Evolutionary conservation across 2,329 filamentous ascomycete genomes (phyloP), one percentile per base, ranked within the genome.

Genomic region (Chaetomiaceae sp.): DNA sequence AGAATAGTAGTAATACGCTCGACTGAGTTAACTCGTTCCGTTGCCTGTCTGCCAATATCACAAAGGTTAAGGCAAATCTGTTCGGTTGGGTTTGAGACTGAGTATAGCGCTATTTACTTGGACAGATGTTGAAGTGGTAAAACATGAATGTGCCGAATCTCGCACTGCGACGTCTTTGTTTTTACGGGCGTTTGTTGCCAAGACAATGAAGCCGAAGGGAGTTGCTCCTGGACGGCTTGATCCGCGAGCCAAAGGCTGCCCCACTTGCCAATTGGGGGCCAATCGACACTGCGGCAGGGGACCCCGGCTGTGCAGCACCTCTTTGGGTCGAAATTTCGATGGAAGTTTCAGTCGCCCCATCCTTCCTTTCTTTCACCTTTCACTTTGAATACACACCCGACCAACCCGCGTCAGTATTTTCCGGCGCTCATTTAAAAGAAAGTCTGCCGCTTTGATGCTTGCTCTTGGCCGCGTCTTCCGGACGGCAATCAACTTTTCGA

Each of bases 311-410:
- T 10, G 13, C 20, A 20, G 23, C 42, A 10, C 6, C 5, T 6
- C 20, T 4, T 2, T 13, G 37, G n/a, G 29, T 32, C 33, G 51
- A 54, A 54, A 46, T 49, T 41, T 54, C 41, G 29, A 32, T 21
- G 32, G 20, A 43, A 46, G 51, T 54, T 54, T 54, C 51, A 54
- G 51, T 49, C 20, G 48, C 48, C 48, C 33, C 32, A 20, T 16
- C 29, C 32, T 38, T 37, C 29, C 36, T 41, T 20, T 13, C 16
- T 30, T 13, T 33, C 7, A 30, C 16, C 3, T 46, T 33, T 21
- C 29, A 32, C 27, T 20, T 27, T 25, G 2, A 14, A 23, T 14
- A 14, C 46, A 41, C 25, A 27, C 20, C 16, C 6, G 5, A 23
- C 13, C 16, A 30, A 48, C 9, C 38, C 21, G 38, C 38, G 23